Conservation (phyloP, 73 alveolate species). For the Breviolum minutum region DNA sequence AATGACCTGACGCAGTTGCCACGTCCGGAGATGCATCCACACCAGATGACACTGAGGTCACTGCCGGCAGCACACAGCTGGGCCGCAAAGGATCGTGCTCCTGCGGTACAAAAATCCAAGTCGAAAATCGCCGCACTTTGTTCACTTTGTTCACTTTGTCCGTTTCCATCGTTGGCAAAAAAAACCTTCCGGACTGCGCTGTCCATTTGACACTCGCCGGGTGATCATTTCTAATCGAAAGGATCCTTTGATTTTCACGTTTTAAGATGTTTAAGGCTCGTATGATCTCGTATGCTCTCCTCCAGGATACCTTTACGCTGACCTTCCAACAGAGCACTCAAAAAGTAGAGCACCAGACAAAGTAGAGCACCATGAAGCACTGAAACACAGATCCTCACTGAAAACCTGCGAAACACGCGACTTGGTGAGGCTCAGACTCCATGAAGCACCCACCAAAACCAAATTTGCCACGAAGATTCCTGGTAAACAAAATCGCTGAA, state of each 20-base stretch:
- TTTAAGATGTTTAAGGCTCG: too few relatives aligned
- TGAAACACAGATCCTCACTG: too few relatives aligned
- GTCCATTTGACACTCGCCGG: too few relatives aligned
- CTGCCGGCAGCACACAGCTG: not conserved
- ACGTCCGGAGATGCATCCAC: too few relatives aligned
- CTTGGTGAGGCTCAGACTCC: not conserved
- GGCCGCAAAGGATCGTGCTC: constrained; percentile 15
- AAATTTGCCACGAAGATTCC: constrained; percentile 14
- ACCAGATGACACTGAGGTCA: too few relatives aligned
- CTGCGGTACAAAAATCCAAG: not conserved
- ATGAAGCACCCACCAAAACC: constrained; percentile 9
- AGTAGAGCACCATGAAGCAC: too few relatives aligned
- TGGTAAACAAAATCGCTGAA: not conserved
- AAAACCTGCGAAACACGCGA: not conserved
- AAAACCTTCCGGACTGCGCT: too few relatives aligned
- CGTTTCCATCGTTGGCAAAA: not conserved
- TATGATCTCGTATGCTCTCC: not conserved
- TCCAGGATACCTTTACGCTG: constrained; percentile 11
- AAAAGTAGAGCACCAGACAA: too few relatives aligned
- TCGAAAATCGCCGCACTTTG: too few relatives aligned
- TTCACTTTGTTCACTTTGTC: too few relatives aligned
- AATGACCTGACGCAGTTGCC: not conserved
- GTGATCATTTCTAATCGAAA: too few relatives aligned
- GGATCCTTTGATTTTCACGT: too few relatives aligned
- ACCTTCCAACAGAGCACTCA: not conserved